phyloP scores from a whole-genome alignment of 148 eudicot species.

The Persicaria tinctoria region DNA sequence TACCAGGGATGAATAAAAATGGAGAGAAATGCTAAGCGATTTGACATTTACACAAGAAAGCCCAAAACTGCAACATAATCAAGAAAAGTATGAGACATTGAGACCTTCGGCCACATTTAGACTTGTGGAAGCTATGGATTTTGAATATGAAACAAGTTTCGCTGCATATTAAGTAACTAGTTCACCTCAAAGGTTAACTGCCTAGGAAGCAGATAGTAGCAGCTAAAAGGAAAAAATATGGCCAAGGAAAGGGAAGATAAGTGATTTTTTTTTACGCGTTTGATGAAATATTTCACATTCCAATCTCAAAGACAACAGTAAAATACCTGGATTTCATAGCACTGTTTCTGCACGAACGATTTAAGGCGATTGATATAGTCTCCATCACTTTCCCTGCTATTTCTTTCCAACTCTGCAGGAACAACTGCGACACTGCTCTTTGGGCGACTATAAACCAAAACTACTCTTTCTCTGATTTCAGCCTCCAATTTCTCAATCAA shows the following conservation, averaged over 20 bases:
- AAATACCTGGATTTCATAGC: constrained; percentile 85
- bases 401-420: constrained; percentile 82
- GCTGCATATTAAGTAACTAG: background rate
- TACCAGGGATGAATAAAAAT: background rate
- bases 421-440: constrained; percentile 80
- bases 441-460: constrained; percentile 74
- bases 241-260: background rate
- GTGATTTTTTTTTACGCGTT: background rate
- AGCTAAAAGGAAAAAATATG: background rate
- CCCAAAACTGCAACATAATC: background rate
- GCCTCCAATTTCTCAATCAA: constrained; percentile 56
- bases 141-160: background rate
- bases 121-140: background rate
- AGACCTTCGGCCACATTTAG: background rate
- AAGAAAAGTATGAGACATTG: background rate
- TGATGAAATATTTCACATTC: too few species aligned
- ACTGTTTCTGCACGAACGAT: constrained; percentile 79
- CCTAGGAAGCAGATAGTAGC: background rate
- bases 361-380: constrained; percentile 72
- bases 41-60: background rate
- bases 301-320: background rate
- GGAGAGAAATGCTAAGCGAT: too few species aligned
- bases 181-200: background rate
- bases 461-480: constrained; percentile 65
- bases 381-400: constrained; percentile 60